These are phyloP conservation scores for Pseudocercospora vitis DNA, from an alignment of 2,329 filamentous ascomycete genomes.

Conservation along the genomic window DNA sequence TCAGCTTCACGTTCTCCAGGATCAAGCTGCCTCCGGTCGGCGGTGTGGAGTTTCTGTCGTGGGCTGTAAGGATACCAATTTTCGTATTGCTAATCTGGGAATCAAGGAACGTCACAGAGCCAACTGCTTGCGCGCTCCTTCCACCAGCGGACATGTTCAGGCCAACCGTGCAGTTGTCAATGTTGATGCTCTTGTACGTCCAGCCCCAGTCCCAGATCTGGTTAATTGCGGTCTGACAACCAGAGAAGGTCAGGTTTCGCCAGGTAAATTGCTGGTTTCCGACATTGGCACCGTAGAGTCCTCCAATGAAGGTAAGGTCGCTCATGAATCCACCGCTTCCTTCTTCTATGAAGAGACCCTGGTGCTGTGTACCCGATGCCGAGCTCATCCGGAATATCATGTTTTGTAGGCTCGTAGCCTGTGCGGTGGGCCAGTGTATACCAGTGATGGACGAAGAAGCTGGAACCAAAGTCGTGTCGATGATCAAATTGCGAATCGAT, in stretches of 20 bases:
- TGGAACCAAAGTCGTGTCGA: constrained; percentile 58
- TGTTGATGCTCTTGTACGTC: constrained; percentile 45
- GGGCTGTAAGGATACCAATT: constrained; percentile 53
- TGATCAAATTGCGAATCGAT: constrained; percentile 64
- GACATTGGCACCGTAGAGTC: constrained; percentile 42
- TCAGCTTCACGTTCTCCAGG: constrained; percentile 56
- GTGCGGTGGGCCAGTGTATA: constrained; percentile 49
- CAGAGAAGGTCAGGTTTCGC: constrained; percentile 56
- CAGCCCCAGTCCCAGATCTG: constrained; percentile 63
- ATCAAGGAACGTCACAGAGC: constrained; percentile 60
- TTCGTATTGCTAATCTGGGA: constrained; percentile 52
- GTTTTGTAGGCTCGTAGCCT: constrained; percentile 49
- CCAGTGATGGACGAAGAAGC: constrained; percentile 45
- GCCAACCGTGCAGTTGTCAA: constrained; percentile 55
- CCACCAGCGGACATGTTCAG: constrained; percentile 52
- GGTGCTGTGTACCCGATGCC: constrained; percentile 48
- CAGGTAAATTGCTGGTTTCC: constrained; percentile 55
- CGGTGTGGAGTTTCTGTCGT: constrained; percentile 45
- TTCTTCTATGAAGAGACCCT: constrained; percentile 47
- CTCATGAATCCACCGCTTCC: constrained; percentile 50
- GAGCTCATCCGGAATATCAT: constrained; percentile 48
- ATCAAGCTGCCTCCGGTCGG: constrained; percentile 53
- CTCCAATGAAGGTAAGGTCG: constrained; percentile 48
- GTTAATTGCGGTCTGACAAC: constrained; percentile 55
- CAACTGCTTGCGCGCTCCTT: constrained; percentile 48